These are phyloP conservation scores for Populus hybrid DNA, from an alignment of 441 rosid species.

Conservation along the genomic window DNA sequence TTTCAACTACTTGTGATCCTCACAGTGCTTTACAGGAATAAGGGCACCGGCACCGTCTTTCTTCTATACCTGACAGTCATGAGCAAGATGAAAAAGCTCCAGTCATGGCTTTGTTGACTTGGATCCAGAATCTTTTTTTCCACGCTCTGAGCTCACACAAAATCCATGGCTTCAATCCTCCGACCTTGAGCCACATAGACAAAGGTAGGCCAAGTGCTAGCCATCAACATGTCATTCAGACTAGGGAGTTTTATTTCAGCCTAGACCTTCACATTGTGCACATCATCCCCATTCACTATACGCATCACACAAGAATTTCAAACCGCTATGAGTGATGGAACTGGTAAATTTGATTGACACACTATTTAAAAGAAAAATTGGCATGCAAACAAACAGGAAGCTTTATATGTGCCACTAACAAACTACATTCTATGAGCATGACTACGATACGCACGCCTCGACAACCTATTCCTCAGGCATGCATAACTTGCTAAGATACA, in stretches of 20 bases:
- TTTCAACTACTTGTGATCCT: background rate
- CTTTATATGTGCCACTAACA: background rate
- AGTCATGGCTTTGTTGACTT: constrained; percentile 10
- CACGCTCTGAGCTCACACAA: constrained; percentile 2
- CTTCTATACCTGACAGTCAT: background rate
- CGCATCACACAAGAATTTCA: background rate
- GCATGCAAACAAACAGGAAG: background rate
- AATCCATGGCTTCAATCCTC: constrained; percentile 26
- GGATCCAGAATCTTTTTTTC: background rate
- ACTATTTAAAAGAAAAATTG: background rate
- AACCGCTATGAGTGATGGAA: background rate
- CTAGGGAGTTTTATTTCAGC: constrained; percentile 26
- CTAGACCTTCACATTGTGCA: constrained; percentile 32
- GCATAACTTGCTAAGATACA: background rate
- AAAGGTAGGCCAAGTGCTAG: constrained; percentile 25
- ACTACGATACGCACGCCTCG: no score
- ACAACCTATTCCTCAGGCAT: no score
- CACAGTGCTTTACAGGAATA: constrained; percentile 13
- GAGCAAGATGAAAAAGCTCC: constrained; percentile 24
- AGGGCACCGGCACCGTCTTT: background rate
- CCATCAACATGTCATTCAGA: constrained; percentile 21
- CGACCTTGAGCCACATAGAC: constrained; percentile 28
- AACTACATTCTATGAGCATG: background rate
- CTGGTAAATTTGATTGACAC: background rate
- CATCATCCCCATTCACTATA: background rate